phyloP scores from a whole-genome alignment of 1,284 basidiomycete species.

The Ceratobasidium sp. region DNA sequence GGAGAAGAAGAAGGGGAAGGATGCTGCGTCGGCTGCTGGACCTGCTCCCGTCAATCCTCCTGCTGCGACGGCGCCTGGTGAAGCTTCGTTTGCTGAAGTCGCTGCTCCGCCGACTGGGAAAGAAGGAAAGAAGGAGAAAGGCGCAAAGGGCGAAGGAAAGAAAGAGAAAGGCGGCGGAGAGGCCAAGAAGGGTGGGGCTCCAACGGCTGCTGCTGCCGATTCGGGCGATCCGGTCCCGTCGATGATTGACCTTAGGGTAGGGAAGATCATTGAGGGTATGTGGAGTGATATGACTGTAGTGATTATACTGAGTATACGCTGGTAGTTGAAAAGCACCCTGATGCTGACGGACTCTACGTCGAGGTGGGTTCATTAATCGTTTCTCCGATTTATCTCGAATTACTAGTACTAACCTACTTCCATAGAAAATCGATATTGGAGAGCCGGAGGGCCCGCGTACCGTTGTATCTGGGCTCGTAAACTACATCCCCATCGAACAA shows the following conservation, averaged over 20 bases:
- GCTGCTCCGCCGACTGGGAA: conserved; percentile 51
- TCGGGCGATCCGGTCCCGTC: conserved; percentile 85
- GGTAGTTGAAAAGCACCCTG: conserved; percentile 93
- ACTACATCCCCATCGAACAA: conserved; percentile 94
- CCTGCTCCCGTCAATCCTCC: conserved; percentile 35
- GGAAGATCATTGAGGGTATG: conserved; percentile 89
- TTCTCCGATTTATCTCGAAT: neutral
- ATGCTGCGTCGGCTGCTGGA: conserved; percentile 51
- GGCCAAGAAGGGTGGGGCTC: conserved; percentile 50
- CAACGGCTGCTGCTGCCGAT: conserved; percentile 63
- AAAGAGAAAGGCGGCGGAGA: conserved; percentile 54
- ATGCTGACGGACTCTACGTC: conserved; percentile 92
- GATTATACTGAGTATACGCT: neutral
- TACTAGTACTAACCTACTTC: conserved; percentile 9
- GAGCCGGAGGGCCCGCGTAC: conserved; percentile 94
- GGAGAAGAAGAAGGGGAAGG: conserved; percentile 68
- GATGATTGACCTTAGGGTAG: conserved; percentile 95
- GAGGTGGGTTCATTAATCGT: conserved; percentile 67
- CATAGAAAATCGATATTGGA: conserved; percentile 92
- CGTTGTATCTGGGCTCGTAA: conserved; percentile 93
- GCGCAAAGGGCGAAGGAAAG: conserved; percentile 63
- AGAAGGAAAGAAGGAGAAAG: conserved; percentile 60
- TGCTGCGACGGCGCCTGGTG: conserved; percentile 40
- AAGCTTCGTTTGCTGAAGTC: conserved; percentile 36
- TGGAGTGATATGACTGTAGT: conserved; percentile 43